These are phyloP conservation scores for Pestalotiopsis sp. DNA, from an alignment of 2,329 filamentous ascomycete species.

Conservation along the genomic window DNA sequence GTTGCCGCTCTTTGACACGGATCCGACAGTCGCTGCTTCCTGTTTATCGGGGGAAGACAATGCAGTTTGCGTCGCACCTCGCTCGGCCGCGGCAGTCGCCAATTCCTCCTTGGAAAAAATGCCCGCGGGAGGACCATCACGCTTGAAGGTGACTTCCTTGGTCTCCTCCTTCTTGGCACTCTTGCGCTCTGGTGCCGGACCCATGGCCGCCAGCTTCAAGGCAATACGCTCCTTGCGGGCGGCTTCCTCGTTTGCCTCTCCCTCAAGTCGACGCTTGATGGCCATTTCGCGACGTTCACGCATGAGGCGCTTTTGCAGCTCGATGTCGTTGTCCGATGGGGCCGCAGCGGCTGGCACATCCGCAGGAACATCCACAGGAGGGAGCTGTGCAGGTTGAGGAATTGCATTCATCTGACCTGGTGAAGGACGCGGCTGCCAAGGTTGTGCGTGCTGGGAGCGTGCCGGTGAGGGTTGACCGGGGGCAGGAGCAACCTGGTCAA, in stretches of 20 bases:
- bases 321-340: constrained; percentile 56
- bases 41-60: constrained; percentile 1
- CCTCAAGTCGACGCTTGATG: constrained; percentile 67
- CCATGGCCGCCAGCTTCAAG: constrained; percentile 72
- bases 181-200: constrained; percentile 63
- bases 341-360: constrained; percentile 33
- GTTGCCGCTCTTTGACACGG: constrained; percentile 6
- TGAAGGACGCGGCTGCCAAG: constrained; percentile 47
- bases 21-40: constrained; percentile 6
- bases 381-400: constrained; percentile 37
- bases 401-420: constrained; percentile 44
- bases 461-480: constrained; percentile 47
- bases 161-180: constrained; percentile 58
- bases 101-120: constrained; percentile 21
- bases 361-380: constrained; percentile 24
- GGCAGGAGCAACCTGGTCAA: constrained; percentile 37
- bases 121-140: constrained; percentile 23
- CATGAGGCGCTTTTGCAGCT: constrained; percentile 73
- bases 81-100: constrained; percentile 2
- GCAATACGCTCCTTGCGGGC: constrained; percentile 71
- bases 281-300: constrained; percentile 70
- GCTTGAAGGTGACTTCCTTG: constrained; percentile 30
- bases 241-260: constrained; percentile 74
- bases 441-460: constrained; percentile 33
- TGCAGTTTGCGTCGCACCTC: background rate